Percentiles rank a stretch among this genome's conserved stretches.
Evolutionary conservation across 2,329 filamentous ascomycete species (phyloP).

Genomic region (Aspergillus glaucus): DNA sequence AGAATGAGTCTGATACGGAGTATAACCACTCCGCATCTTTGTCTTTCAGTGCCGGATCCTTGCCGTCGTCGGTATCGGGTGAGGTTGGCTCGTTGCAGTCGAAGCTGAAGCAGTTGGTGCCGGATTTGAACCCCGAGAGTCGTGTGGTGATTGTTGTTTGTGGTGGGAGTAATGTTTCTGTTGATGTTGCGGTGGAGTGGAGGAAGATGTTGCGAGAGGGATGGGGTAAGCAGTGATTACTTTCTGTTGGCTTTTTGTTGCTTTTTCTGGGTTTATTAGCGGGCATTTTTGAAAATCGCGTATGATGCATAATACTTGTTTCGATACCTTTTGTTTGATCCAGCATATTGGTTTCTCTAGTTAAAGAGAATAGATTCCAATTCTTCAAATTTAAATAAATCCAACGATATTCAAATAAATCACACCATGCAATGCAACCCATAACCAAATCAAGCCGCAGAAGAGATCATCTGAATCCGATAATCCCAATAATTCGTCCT

Average conservation of each 20-base stretch:
- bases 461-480: slow-evolving; percentile 44
- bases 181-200: slow-evolving; percentile 57
- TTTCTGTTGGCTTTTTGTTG: neutral
- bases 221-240: slow-evolving; percentile 20
- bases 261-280: neutral
- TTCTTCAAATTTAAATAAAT: too few relatives aligned
- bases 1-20: slow-evolving; percentile 12
- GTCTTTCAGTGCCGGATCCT: neutral
- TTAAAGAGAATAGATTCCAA: too few relatives aligned
- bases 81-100: slow-evolving; percentile 15
- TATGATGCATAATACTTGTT: too few relatives aligned
- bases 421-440: too few relatives aligned
- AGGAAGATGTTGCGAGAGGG: slow-evolving; percentile 39
- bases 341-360: too few relatives aligned
- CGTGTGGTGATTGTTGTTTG: slow-evolving; percentile 82
- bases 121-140: slow-evolving; percentile 57
- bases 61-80: slow-evolving; percentile 4
- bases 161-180: slow-evolving; percentile 64
- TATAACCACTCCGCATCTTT: neutral
- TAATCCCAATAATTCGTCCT: slow-evolving; percentile 91
- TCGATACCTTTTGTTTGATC: too few relatives aligned
- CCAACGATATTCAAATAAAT: too few relatives aligned
- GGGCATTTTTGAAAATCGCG: neutral
- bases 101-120: slow-evolving; percentile 55
- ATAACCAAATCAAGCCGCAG: slow-evolving; percentile 11